Conservation (phyloP, 164 flowering plant genomes). For the Litsea cubeba region DNA sequence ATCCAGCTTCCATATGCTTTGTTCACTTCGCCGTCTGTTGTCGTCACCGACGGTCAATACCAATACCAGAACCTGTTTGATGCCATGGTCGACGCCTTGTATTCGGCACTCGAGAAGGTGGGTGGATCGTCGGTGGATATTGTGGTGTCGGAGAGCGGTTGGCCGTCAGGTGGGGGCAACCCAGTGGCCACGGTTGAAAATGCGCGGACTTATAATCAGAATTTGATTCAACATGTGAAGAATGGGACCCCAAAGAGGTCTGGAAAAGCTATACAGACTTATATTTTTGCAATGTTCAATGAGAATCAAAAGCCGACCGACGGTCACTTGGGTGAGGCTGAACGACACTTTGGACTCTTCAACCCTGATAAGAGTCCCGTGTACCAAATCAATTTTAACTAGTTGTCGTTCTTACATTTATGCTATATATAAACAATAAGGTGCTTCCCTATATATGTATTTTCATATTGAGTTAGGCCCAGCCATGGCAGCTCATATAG, state of each 20-base stretch:
- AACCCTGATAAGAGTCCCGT: conserved; percentile 2
- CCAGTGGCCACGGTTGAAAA: neutral
- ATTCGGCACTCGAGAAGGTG: neutral
- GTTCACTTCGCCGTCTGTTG: conserved; percentile 1
- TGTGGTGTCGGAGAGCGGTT: conserved; percentile 5
- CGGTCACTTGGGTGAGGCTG: neutral
- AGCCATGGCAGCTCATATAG: no score
- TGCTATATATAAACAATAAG: no score
- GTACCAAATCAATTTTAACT: neutral
- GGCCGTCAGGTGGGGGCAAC: conserved; percentile 9
- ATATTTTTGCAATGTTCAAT: conserved; percentile 10
- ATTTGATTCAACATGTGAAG: conserved; percentile 1
- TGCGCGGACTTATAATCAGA: conserved; percentile 7
- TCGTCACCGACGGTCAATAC: neutral
- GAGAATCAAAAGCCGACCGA: neutral
- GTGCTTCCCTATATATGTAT: no score
- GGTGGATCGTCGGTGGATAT: neutral
- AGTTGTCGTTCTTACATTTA: no score
- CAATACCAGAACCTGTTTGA: conserved; percentile 8
- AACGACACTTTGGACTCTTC: conserved; percentile 10
- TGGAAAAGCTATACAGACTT: conserved; percentile 6
- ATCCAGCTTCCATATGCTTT: conserved; percentile 13
- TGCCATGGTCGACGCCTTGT: conserved; percentile 1
- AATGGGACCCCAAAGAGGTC: conserved; percentile 10
- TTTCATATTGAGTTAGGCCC: no score